Evolutionary conservation across 108 stramenopile species (phyloP), one percentile per base, ranked within the genome.

Genomic region (Licmophora abbreviata): DNA sequence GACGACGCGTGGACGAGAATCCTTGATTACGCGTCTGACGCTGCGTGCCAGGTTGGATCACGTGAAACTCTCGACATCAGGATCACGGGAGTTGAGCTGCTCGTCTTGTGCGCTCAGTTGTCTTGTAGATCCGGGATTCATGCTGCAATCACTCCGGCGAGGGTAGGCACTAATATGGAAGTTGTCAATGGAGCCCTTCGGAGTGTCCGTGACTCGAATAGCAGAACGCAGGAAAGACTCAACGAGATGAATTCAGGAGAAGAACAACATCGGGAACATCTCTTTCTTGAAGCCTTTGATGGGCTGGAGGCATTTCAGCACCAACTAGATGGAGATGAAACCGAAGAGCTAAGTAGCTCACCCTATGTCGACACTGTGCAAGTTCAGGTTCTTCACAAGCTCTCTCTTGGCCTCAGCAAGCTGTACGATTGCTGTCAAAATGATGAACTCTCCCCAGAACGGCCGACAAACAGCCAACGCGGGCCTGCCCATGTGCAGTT

Each of bases 131-230:
- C 61, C 25, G 89, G 89, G 27, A 68, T 87, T 15, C 73, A 71
- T 27, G 85, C 85, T 14, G 76, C 88, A 17, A 67, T 64, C 11
- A 68, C 79, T 15, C 68, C 88, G 33, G 89, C 81, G 24, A 62
- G 78, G 17, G 85, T 92, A 14, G 76, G 79, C 4, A 87, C 89
- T 12, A 87, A 92, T 45, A 92, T 92, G 89, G 78, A 92, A 54
- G 89, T 92, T 15, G 74, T 92, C 42, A 81, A 86, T 49, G 89
- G 89, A 27, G 89, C 89, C 1, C 68, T 92, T 0, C 61, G 85
- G 26, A 81, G 69, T 60, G 74, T 73, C 30, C 30, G 76, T 20
- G 63, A 66, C 30, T 44, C 74, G 1, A 56, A 63, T 27, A 38
- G 12, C 49, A 33, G 51, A 65, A 35, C 29, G 21, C 22, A 22